Conservation (phyloP, 2,329 filamentous ascomycete species). For the Venturia effusa region DNA sequence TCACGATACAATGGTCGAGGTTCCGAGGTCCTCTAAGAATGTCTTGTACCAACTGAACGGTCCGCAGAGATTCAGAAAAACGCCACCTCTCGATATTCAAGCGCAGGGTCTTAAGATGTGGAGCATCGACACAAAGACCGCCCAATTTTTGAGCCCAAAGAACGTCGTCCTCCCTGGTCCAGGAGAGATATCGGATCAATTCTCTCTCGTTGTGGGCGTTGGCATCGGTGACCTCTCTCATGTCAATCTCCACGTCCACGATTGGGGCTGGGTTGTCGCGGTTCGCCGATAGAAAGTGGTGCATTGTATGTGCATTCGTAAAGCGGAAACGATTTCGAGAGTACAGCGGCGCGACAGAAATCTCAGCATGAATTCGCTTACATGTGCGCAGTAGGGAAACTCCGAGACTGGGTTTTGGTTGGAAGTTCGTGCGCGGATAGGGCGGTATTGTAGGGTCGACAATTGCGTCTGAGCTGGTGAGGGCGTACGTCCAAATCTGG, state of each 20-base stretch:
- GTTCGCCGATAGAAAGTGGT: conserved; percentile 22
- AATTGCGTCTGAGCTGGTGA: conserved; percentile 12
- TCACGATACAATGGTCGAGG: conserved; percentile 23
- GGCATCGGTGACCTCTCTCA: conserved; percentile 19
- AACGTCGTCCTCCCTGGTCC: conserved; percentile 12
- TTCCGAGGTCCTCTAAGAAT: conserved; percentile 20
- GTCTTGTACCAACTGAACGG: conserved; percentile 21
- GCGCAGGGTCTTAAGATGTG: conserved; percentile 22
- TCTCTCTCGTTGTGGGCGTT: conserved; percentile 16
- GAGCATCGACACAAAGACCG: conserved; percentile 18
- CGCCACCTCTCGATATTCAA: conserved; percentile 26
- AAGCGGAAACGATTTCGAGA: conserved; percentile 27
- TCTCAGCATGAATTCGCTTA: conserved; percentile 24
- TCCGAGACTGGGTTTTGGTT: conserved; percentile 11
- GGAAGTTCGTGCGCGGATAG: conserved; percentile 6
- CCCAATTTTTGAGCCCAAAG: conserved; percentile 16
- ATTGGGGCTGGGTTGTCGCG: conserved; percentile 17
- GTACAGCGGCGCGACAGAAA: conserved; percentile 21
- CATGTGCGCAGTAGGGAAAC: conserved; percentile 25
- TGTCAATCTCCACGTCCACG: conserved; percentile 26
- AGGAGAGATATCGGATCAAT: conserved; percentile 26
- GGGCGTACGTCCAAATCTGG: conserved; percentile 13
- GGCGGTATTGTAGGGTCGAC: conserved; percentile 10
- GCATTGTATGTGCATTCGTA: conserved; percentile 21
- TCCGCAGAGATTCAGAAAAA: conserved; percentile 19